Base-by-base conservation (phyloP, 1,284 basidiomycete genomes). In the Marasmius tenuissimus region DNA sequence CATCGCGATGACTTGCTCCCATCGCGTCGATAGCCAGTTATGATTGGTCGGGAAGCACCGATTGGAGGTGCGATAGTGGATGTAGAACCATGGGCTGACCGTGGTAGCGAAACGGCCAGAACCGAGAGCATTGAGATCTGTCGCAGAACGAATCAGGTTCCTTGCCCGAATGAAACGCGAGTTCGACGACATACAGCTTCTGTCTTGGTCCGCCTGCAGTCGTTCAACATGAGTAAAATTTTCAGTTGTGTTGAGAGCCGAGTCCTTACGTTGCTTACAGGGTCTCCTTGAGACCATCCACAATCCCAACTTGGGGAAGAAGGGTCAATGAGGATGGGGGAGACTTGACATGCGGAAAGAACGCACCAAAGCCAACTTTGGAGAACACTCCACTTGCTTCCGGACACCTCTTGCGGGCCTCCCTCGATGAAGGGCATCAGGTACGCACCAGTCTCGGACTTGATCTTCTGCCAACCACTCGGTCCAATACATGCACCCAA, bases 291-390 rank as follows among this genome's bases (percentile, higher is more conserved):
- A 5, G 80, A 78, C 78, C 78, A 81, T 11, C 79, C 79, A 63
- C 78, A 80, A 18, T 78, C 80, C 78, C 79, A 81, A 63, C 78
- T 80, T 54, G 9, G 42, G 57, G 51, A 18, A 50, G 39, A 47
- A 53, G 34, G 27, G 49, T 5, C 45, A 22, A 4, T 48, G 39
- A 37, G 6, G 12, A 58, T 48, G 51, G 12, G 42, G 48, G 33
- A 34, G 33, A 14, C 10, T 39, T 18, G 10, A 42, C 9, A 27
- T 12, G 35, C 11, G 34, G 20, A 20, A 5, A 16, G 22, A 7
- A 70, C 78, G 59, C 60, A 80, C 79, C 79, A 80, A 66, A 74
- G 74, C 80, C 80, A 81, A n/a, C 75, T 75, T 68, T 81, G 79
- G 64, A 81, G 66, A 38, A 72, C 65, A 12, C 69, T 66, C 73